Evolutionary conservation across 2,329 filamentous ascomycete genomes (phyloP).

Genomic region (Trichoderma harzianum): DNA sequence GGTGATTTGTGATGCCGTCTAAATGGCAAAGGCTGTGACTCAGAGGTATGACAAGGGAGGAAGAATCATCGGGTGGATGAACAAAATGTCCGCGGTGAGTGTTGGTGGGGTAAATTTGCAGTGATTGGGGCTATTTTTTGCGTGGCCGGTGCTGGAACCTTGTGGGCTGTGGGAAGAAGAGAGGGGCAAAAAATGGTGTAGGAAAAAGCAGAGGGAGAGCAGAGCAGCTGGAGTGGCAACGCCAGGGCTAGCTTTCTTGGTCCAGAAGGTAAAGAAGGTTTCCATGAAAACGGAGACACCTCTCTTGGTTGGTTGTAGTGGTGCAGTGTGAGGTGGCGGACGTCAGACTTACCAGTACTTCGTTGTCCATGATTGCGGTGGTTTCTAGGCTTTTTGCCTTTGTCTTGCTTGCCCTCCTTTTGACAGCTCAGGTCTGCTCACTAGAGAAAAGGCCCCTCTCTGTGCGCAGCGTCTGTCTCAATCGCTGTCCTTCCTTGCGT

Average conservation of each 20-base stretch:
- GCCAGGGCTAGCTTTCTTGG: conserved; percentile 13
- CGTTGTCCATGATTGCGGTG: conserved; percentile 23
- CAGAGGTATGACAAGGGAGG: conserved; percentile 9
- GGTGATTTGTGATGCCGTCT: conserved; percentile 17
- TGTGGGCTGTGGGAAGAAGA: neutral
- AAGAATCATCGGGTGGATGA: conserved; percentile 11
- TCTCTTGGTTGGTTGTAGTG: neutral
- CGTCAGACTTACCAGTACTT: conserved; percentile 19
- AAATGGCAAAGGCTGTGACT: conserved; percentile 10
- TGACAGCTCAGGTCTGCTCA: neutral
- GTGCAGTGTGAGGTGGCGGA: neutral
- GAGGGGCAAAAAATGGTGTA: conserved; percentile 13
- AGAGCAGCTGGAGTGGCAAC: neutral
- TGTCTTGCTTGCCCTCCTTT: neutral
- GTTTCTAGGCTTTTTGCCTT: neutral
- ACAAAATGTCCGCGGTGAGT: neutral
- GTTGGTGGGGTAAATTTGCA: conserved; percentile 17
- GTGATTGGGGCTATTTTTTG: conserved; percentile 15
- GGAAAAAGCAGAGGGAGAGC: neutral
- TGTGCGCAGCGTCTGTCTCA: neutral
- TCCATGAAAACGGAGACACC: conserved; percentile 1
- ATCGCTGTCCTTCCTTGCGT: neutral
- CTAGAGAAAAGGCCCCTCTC: neutral
- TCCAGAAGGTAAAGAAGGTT: neutral
- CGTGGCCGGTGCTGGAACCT: conserved; percentile 3